Evolutionary conservation across 1,139 yeast species (phyloP), one percentile per base, ranked within the genome.

Genomic region (Yamadazyma mexicana): DNA sequence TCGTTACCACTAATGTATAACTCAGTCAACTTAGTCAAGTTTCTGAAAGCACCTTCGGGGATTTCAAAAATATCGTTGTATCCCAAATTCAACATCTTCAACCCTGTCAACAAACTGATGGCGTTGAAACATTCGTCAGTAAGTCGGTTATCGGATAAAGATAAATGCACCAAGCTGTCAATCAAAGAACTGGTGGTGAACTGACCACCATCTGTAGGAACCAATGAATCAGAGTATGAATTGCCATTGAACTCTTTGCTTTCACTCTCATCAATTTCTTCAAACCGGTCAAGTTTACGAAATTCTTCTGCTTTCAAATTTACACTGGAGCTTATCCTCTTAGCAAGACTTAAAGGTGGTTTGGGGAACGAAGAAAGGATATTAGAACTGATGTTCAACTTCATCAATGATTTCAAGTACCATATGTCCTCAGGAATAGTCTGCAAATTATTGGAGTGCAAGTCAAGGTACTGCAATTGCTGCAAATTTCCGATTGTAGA

Each of bases 1-100:
- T 81, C 80, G 54, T 92, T 92, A 34, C 98, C 98, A 1, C 96
- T 83, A 30, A 92, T 58, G 54, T 78, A 87, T n/a, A 94, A 66
- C 46, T 82, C 89, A 4, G 74, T 75, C 46, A 92, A 65, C 26
- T 71, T 66, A 1, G 70, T 64, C 46, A 87, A 64, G 35, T 83
- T 73, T 33, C 83, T 63, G 17, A 86, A 61, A 0, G 87, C 81
- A 3, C 92, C 91, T 16, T 71, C 67, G 0, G 95, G 95, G 25
- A 92, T 78, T 52, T 94, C 98, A 33, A 83, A 66, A 32, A 94
- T 61, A 47, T 83, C 92, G 55, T 92, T 94, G 59, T 91, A 91
- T 0, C 96, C 80, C 44, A 92, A 58, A 52, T 92, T 89, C 49
- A 94, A 67, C 1, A 76, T 63, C 45, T 77, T 79, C 46, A 94